phyloP scores from a whole-genome alignment of 2,329 filamentous ascomycete species.

The Lecanosticta acicola region DNA sequence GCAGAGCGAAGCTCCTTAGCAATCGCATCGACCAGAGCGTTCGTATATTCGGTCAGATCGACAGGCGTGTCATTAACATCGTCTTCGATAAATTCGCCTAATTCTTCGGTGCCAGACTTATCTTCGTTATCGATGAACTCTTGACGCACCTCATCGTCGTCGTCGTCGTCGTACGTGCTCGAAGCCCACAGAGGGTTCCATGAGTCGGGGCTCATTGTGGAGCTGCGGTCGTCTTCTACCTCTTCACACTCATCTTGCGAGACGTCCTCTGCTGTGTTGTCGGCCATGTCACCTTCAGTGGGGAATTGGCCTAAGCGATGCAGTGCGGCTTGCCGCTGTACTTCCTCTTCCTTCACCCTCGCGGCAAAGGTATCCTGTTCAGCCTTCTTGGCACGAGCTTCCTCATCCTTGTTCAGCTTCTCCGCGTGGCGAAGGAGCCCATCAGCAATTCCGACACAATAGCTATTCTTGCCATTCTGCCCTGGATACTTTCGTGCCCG shows the following conservation, averaged over 20 bases:
- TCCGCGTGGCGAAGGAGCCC: constrained; percentile 4
- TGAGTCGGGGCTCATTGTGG: neutral
- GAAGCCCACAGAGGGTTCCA: neutral
- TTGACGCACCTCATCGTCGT: neutral
- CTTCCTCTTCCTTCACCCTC: constrained; percentile 1
- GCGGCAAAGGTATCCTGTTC: constrained; percentile 4
- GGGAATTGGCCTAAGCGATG: neutral
- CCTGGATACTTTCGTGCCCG: constrained; percentile 16
- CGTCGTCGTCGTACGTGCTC: neutral
- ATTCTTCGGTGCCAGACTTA: neutral
- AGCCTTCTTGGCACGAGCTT: constrained; percentile 6
- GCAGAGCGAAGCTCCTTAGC: too few relatives aligned
- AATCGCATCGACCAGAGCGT: too few relatives aligned
- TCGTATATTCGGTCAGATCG: too few relatives aligned
- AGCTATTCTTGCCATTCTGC: constrained; percentile 7
- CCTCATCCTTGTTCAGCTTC: constrained; percentile 10
- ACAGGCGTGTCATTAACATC: too few relatives aligned
- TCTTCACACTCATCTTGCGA: neutral
- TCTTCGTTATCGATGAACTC: constrained; percentile 3
- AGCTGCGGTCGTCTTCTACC: neutral
- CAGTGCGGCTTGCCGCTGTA: constrained; percentile 1
- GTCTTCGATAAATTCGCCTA: neutral
- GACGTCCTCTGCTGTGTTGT: too few relatives aligned
- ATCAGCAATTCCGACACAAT: constrained; percentile 14
- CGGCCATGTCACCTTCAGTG: too few relatives aligned